Base-by-base conservation (phyloP, 2,329 filamentous ascomycete genomes). In the Exophiala spinifera region DNA sequence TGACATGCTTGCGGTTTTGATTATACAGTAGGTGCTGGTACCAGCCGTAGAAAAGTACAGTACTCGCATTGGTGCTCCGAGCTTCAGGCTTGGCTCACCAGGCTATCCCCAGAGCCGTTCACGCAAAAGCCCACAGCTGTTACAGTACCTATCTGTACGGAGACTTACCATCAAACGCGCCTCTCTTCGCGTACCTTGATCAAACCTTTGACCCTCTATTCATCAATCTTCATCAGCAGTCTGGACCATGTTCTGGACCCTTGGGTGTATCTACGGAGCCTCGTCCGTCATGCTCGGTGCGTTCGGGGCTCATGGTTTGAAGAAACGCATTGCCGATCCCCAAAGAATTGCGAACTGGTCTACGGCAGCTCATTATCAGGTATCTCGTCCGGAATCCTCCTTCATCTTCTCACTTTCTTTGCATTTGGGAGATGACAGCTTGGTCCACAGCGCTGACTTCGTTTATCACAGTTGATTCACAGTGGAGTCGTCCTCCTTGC, bases 291-390 rank as follows among this genome's bases (percentile, higher is more conserved):
- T 62, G 51, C 82, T 83, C 20, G 42, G 42, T 15, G 42, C 42
- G 21, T 88, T 87, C 68, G 85, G 85, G 33, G 83, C 84, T 11
- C 85, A 88, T 66, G 84, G 84, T 10, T 73, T 87, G 37, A 86
- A 85, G 71, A 77, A 77, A 55, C 73, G 74, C 60, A 81, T 86
- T 64, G 65, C 77, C 8, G 83, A 86, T 61, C 83, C 84, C 2
- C 69, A 74, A 11, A 76, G 76, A 56, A 68, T 87, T 37, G 78
- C 81, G 4, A 85, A 76, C 66, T 87, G 82, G 79, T 68, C 70
- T 10, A 87, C 84, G 0, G 85, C 84, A 1, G 84, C 84, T 2
- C 83, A 87, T 37, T 88, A 87, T 63, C 84, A 86, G 72, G 83
- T 85, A 69, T 3, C 57, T 14, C 14, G 28, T 25, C n/a, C 3